Conservation (phyloP, 2,329 filamentous ascomycete genomes). For the Pleomassaria siparia region DNA sequence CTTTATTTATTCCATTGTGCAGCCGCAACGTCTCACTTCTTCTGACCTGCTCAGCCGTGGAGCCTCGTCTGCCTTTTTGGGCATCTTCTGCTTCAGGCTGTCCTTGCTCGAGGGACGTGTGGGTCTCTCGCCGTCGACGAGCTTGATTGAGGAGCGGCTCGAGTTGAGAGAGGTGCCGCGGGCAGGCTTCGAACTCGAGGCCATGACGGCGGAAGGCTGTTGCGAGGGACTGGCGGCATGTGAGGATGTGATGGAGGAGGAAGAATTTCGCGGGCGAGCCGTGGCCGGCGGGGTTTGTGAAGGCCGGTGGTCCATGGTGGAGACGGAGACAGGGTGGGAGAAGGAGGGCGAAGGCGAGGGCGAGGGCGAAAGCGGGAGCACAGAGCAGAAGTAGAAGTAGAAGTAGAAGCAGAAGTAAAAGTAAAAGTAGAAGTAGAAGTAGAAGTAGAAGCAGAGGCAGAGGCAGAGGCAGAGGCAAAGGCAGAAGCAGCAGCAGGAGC, state of each 20-base stretch:
- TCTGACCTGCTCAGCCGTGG: constrained; percentile 37
- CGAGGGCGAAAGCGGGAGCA: too few relatives aligned
- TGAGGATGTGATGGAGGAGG: constrained; percentile 30
- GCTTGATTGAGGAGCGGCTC: constrained; percentile 32
- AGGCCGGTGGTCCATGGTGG: constrained; percentile 34
- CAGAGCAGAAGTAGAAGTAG: too few relatives aligned
- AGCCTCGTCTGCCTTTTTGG: constrained; percentile 36
- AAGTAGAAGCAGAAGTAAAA: too few relatives aligned
- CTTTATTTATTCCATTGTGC: constrained; percentile 13
- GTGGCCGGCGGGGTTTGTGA: constrained; percentile 36
- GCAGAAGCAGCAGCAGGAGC: too few relatives aligned
- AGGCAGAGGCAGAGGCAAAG: too few relatives aligned
- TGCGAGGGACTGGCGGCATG: constrained; percentile 24
- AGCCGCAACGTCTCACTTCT: constrained; percentile 26
- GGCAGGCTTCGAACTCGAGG: constrained; percentile 25
- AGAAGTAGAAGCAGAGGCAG: too few relatives aligned
- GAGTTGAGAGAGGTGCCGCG: constrained; percentile 31
- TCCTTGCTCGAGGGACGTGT: constrained; percentile 39
- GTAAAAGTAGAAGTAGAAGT: too few relatives aligned
- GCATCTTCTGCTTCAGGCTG: constrained; percentile 43
- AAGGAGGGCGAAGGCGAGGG: too few relatives aligned
- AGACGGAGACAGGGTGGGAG: too few relatives aligned
- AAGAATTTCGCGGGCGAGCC: constrained; percentile 30
- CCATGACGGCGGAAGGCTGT: constrained; percentile 25
- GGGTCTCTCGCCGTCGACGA: constrained; percentile 31